Base-by-base conservation (phyloP, 805 yeast genomes). In the Metschnikowia shivogae region DNA sequence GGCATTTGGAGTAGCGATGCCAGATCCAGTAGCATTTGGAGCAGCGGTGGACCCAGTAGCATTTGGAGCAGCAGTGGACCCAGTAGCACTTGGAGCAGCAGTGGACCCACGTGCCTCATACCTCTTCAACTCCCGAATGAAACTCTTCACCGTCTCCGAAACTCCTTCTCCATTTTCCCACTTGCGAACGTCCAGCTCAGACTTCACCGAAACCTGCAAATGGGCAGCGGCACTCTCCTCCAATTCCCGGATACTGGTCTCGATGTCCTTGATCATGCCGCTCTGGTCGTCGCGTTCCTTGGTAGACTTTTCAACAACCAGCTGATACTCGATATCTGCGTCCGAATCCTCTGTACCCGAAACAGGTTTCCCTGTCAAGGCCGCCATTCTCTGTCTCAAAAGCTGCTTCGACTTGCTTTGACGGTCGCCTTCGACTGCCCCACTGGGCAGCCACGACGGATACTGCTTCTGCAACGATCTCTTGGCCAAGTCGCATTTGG, bases 151-250 rank as follows among this genome's bases (percentile, higher is more conserved):
- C 32, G 78, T 72, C 3, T 44, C 73, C n/a, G 80, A 76, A 24
- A 89, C 82, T 33, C 90, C 95, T 33, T 81, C 68, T 10, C 95
- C 97, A 37, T 79, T 74, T 50, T 86, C 96, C 88, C 90, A 90
- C 57, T 84, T 82, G 30, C 79, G 74, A 36, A 78, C 74, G 4
- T 84, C 85, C 36, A 72, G 67, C 38, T 76, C 72, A 39, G 73
- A 74, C 36, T 62, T 65, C 8, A 60, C 60, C 8, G 74, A 54
- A 34, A 74, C 62, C 36, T 74, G 68, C 50, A 80, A 67, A 33
- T 64, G 56, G 5, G 62, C 53, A 19, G 72, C 71, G 44, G 78
- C 64, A 5, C 77, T 79, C 6, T 70, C 72, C 60, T 77, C 80
- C 39, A 89, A 67, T 8, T 80, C 83, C 47, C 76, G 75, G 52